A percentile compares a stretch with the other conserved stretches of the same genome.
Evolutionary conservation across 2,329 filamentous ascomycete species (phyloP).

Genomic region (Hypoxylon sp.): DNA sequence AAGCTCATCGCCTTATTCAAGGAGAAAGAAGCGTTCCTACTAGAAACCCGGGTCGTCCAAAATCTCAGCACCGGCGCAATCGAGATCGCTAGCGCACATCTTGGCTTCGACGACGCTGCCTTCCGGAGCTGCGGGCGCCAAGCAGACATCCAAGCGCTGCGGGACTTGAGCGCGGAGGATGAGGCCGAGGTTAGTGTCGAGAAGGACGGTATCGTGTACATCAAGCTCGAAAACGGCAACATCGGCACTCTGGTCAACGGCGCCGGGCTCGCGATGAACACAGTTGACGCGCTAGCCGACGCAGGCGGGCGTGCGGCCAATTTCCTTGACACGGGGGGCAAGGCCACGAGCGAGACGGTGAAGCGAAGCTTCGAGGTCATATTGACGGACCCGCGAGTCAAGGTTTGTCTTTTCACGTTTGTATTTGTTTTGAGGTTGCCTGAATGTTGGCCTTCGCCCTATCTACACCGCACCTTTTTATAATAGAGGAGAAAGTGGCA

Average conservation of each 20-base stretch:
- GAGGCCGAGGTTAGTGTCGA: constrained; percentile 74
- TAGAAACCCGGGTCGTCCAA: constrained; percentile 65
- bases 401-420: constrained; percentile 63
- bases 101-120: constrained; percentile 80
- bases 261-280: constrained; percentile 92
- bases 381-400: constrained; percentile 78
- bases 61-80: constrained; percentile 51
- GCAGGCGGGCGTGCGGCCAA: constrained; percentile 81
- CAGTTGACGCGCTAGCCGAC: constrained; percentile 81
- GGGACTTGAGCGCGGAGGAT: constrained; percentile 66
- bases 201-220: constrained; percentile 82
- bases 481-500: neutral
- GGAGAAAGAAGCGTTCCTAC: constrained; percentile 75
- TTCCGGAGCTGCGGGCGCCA: constrained; percentile 75
- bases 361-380: constrained; percentile 82
- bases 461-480: neutral
- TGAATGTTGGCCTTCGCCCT: neutral
- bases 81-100: constrained; percentile 64
- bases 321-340: constrained; percentile 91
- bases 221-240: constrained; percentile 72
- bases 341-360: constrained; percentile 87
- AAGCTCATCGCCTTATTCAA: constrained; percentile 72
- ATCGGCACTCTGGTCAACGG: constrained; percentile 91
- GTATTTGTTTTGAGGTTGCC: neutral
- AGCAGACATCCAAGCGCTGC: constrained; percentile 69